Evolutionary conservation across 352 stramenopile species (phyloP).

Genomic region (Phytophthora aleatoria): DNA sequence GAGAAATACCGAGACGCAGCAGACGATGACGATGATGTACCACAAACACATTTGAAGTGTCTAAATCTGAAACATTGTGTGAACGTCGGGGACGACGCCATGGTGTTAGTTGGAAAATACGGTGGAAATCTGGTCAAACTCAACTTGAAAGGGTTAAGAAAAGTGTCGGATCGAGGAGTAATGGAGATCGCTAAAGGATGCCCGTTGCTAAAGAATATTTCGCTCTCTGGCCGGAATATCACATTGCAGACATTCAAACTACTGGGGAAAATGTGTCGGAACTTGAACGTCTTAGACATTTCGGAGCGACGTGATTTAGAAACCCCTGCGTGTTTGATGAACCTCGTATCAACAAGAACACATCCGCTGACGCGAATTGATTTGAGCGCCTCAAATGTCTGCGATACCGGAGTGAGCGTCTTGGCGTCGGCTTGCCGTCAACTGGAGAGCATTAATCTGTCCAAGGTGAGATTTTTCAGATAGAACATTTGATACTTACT

Average conservation of each 20-base stretch:
- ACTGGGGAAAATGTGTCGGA: conserved; percentile 59
- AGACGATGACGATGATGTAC: conserved; percentile 22
- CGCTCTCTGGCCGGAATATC: conserved; percentile 59
- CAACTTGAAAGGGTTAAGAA: conserved; percentile 58
- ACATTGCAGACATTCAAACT: conserved; percentile 51
- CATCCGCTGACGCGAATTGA: conserved; percentile 37
- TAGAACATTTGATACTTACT: neutral
- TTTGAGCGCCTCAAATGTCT: conserved; percentile 58
- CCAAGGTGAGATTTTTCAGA: conserved; percentile 42
- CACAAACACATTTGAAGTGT: conserved; percentile 6
- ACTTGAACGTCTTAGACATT: conserved; percentile 47
- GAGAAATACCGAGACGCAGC: conserved; percentile 10
- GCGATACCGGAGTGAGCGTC: conserved; percentile 61
- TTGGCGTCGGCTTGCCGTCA: conserved; percentile 49
- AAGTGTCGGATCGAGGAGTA: conserved; percentile 60
- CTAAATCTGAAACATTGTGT: conserved; percentile 69
- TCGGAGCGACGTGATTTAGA: conserved; percentile 56
- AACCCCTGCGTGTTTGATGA: conserved; percentile 46
- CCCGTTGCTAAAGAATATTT: conserved; percentile 40
- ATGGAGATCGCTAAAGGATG: conserved; percentile 57
- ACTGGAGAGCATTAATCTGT: conserved; percentile 59
- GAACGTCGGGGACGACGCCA: conserved; percentile 47
- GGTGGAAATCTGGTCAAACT: conserved; percentile 49
- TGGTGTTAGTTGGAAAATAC: conserved; percentile 40
- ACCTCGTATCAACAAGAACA: conserved; percentile 23